These are phyloP conservation scores for Botrytis cinerea DNA, from an alignment of 2,329 filamentous ascomycete genomes.

Conservation along the genomic window DNA sequence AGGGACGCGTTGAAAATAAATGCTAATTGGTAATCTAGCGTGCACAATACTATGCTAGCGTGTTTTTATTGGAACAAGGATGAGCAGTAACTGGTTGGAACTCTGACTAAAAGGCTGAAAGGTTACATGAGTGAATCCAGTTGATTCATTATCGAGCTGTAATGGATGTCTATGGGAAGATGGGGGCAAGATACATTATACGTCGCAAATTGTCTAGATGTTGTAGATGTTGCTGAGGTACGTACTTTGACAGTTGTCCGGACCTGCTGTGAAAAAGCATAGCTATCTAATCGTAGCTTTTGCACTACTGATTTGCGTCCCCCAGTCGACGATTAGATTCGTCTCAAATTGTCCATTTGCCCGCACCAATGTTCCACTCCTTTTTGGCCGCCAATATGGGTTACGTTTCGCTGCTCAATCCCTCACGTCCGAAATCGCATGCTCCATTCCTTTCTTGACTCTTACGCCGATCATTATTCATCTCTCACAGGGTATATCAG, in stretches of 20 bases:
- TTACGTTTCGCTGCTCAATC: neutral
- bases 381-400: neutral
- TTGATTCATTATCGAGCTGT: neutral
- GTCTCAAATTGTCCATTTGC: slow-evolving; percentile 3
- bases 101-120: neutral
- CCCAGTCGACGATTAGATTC: slow-evolving; percentile 12
- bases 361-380: slow-evolving; percentile 2
- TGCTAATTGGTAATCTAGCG: slow-evolving; percentile 23
- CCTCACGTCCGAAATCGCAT: slow-evolving; percentile 3
- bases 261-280: neutral
- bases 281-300: slow-evolving; percentile 7
- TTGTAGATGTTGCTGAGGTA: neutral
- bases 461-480: slow-evolving; percentile 19
- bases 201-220: neutral
- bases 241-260: neutral
- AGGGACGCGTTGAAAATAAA: slow-evolving; percentile 24
- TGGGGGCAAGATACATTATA: neutral
- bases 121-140: neutral
- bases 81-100: neutral
- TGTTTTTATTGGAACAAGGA: slow-evolving; percentile 4
- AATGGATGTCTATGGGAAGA: neutral
- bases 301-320: neutral
- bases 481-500: slow-evolving; percentile 14
- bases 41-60: slow-evolving; percentile 7
- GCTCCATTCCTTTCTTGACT: slow-evolving; percentile 10